Evolutionary conservation across 73 alveolate species (phyloP), one percentile per base, ranked within the genome.

Genomic region (Tetrahymena borealis): DNA sequence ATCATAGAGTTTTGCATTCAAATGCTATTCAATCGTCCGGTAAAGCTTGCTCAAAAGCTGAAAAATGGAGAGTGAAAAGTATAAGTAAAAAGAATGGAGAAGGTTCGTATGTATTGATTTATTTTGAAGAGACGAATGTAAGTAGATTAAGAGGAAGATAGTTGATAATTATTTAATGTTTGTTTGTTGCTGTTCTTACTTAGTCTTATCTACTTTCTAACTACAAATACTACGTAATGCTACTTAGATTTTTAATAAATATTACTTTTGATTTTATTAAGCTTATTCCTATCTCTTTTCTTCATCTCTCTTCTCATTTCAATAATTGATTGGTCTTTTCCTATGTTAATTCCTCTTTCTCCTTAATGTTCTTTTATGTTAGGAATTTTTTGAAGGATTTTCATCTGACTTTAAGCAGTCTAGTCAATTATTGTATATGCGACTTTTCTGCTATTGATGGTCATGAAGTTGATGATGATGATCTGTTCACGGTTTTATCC

Each of bases 211-310:
- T 60, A 60, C 85, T 60, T 60, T 60, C 85, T 24, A 60, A 60
- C 85, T 60, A 60, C 85, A 60, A 60, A 60, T 60, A 60, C 85
- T 60, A 60, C 85, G 85, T 60, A 60, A 60, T 24, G 85, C 85
- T 60, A 60, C 28, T 60, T 60, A 60, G n/a, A 24, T 60, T 60
- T 24, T 60, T 60, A 60, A 60, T 60, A 60, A 60, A 60, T 60
- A 60, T 60, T 60, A 24, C n/a, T 35, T 24, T 60, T 60, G 37
- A 60, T 60, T 60, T 60, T 60, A 60, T 60, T 60, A 60, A n/a
- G 85, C 10, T 24, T n/a, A n/a, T 60, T 60, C 85, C 85, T 60
- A 60, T 24, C 28, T 60, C 85, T 20, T 60, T 60, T 60, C 85
- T 60, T 60, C 85, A 60, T 60, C 85, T 20, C 85, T 60, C 85